phyloP scores from a whole-genome alignment of 176 grass and related monocot genomes.

The Pharus latifolius region DNA sequence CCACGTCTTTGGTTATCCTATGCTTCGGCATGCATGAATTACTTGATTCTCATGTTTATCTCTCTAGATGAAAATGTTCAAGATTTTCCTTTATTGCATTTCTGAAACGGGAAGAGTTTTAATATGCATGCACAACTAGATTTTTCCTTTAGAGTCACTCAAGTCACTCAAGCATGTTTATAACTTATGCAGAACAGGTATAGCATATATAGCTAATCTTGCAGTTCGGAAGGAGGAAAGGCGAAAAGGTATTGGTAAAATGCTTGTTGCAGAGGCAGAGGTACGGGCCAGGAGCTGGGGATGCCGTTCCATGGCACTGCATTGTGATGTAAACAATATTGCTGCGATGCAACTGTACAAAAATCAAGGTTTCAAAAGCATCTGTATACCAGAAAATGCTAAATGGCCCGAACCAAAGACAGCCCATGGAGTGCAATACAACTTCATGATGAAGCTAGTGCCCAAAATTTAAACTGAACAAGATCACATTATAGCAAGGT shows the following conservation, averaged over 20 bases:
- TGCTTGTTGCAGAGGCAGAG: constrained; percentile 64
- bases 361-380: constrained; percentile 63
- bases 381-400: constrained; percentile 55
- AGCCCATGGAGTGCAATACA: constrained; percentile 42
- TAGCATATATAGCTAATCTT: constrained; percentile 88
- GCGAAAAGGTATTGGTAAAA: constrained; percentile 75
- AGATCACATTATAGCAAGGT: background rate
- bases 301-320: constrained; percentile 68
- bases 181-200: constrained; percentile 51
- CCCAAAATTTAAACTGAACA: constrained; percentile 5
- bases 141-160: background rate
- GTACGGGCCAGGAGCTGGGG: constrained; percentile 61
- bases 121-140: background rate
- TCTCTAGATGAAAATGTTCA: background rate
- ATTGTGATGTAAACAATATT: constrained; percentile 69
- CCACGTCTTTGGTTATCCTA: background rate
- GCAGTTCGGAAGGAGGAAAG: constrained; percentile 58
- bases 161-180: background rate
- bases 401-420: constrained; percentile 66
- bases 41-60: background rate
- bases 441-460: constrained; percentile 85
- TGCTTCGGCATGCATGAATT: background rate
- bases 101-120: background rate
- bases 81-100: background rate
- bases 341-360: constrained; percentile 57